Base-by-base conservation (phyloP, 345 rosid species). In the Corchorus olitorius region DNA sequence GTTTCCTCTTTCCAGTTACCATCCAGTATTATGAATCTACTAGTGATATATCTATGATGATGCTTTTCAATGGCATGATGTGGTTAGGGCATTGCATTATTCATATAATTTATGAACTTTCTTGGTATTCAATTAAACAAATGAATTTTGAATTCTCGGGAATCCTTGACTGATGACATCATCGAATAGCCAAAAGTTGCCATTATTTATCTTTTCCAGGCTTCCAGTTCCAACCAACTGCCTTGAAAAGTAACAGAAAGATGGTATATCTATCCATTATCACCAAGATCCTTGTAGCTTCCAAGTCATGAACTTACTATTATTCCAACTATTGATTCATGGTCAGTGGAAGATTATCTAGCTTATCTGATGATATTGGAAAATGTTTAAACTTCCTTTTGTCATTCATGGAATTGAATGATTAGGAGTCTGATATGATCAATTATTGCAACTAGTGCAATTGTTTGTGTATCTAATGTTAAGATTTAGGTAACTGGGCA, bases 1-100 rank as follows among this genome's bases (percentile, higher is more conserved):
- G 86, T 89, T 80, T 74, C 65, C 68, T 64, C 46, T 52, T 49
- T 41, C 34, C 15, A 22, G 6, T 49, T 41, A 39, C 46, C 39
- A 13, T 80, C 68, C 48, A 22, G 27, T 39, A 16, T 53, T 50
- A 72, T 33, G 67, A 52, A 56, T 73, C 4, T 65, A 13, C 27
- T n/a, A n/a, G 16, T 15, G 41, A 27, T 71, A 37, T 37, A 41
- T 58, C 55, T 43, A 14, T 15, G 19, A 20, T 33, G 45, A 33
- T 63, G 48, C 60, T 52, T 4, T 56, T 13, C 34, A 53, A 3
- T 17, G 22, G 55, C 17, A n/a, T 52, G 15, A 39, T 41, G 20
- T 14, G 72, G 53, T 49, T 33, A 43, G 14, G 16, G 43, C 73
- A 69, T 52, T 62, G 27, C 55, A 50, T 3, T 50, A 50, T 59